These are phyloP conservation scores for Chaetomium cochliodes DNA, from an alignment of 495 filamentous ascomycete species.

Conservation along the genomic window DNA sequence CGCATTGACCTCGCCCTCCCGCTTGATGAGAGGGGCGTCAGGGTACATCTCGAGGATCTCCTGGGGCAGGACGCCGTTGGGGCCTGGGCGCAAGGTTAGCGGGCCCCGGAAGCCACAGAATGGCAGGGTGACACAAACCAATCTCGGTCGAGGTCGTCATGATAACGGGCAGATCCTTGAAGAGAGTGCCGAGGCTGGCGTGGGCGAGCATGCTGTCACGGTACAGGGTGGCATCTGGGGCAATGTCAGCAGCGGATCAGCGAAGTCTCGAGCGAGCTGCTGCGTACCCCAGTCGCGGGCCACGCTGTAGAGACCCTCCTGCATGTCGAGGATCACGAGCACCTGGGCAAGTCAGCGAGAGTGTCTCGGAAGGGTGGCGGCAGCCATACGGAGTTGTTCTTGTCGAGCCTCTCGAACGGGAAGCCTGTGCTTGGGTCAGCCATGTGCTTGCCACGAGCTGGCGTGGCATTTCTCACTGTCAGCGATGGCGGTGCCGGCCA, in stretches of 20 bases:
- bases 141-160: slow-evolving; percentile 66
- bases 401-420: slow-evolving; percentile 30
- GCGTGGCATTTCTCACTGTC: slow-evolving; percentile 20
- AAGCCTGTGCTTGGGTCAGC: slow-evolving; percentile 11
- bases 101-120: background rate
- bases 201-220: slow-evolving; percentile 68
- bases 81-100: slow-evolving; percentile 38
- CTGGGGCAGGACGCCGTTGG: slow-evolving; percentile 69
- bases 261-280: background rate
- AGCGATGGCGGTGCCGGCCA: slow-evolving; percentile 24
- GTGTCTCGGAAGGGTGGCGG: background rate
- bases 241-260: background rate
- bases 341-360: slow-evolving; percentile 35
- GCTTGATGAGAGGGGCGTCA: slow-evolving; percentile 61
- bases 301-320: slow-evolving; percentile 65
- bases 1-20: slow-evolving; percentile 74
- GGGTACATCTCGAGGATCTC: slow-evolving; percentile 71
- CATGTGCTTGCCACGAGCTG: background rate
- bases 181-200: slow-evolving; percentile 62
- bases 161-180: slow-evolving; percentile 62
- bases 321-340: slow-evolving; percentile 69
- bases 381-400: slow-evolving; percentile 28
- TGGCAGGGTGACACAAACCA: slow-evolving; percentile 26
- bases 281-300: slow-evolving; percentile 57
- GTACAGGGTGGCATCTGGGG: slow-evolving; percentile 54